Evolutionary conservation across 148 eudicot genomes (phyloP), one percentile per base, ranked within the genome.

Genomic region (Rhododendron ovatum): DNA sequence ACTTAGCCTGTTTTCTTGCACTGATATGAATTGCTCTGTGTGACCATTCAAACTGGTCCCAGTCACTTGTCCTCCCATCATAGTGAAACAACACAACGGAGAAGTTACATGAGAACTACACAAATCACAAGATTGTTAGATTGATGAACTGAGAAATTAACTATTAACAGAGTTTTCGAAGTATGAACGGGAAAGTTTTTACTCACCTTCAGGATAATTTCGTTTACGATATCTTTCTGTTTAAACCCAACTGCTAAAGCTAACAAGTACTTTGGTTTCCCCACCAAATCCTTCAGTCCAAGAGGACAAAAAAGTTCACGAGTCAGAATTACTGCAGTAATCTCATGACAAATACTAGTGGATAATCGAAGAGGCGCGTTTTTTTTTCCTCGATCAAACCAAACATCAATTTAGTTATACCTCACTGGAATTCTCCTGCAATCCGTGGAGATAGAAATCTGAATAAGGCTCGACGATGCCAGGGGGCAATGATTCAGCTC

Each of bases 31-130:
- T 78, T 28, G 89, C 91, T 65, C 84, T 51, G 43, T 80, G 43
- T 30, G 91, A 87, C 91, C 91, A 89, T 82, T 87, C 91, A 79
- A 89, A 89, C 63, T 82, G 55, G 53, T 89, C 89, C 91, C 91
- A 89, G 2, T 87, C 89, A 80, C 63, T 87, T 35, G 89, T 83
- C 71, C 71, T 85, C 37, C 89, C 91, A 83, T 89, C 91, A 57
- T 89, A 89, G 35, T 87, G 91, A 69, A 89, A 89, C 83, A 89
- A 79, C 8, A 87, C 48, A 10, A 89, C 73, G 43, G 85, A 43
- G 61, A 89, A 89, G 78, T 85, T 81, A 86, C 82, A 86, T 6
- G 89, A 85, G 81, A 89, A 85, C 89, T 87, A 69, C 22, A 76
- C 48, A 78, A 33, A 43, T 78, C 30, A 78, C 48, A 18, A 78